Evolutionary conservation across 2,329 filamentous ascomycete genomes (phyloP).

Genomic region (Geosmithia putterillii): DNA sequence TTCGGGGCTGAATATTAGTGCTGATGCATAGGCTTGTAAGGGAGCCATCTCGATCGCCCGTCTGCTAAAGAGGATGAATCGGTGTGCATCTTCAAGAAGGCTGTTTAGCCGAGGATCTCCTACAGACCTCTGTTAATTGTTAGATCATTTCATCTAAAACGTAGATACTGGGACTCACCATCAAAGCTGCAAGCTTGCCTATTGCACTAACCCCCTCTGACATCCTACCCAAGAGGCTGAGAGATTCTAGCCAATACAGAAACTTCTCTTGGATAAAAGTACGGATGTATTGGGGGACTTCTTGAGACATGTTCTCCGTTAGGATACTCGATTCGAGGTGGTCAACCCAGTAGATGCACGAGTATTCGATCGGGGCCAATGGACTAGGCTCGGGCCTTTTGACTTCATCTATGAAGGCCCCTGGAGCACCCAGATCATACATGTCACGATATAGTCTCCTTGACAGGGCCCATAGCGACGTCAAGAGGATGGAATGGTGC

Average conservation of each 20-base stretch:
- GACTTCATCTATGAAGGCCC: slow-evolving; percentile 3
- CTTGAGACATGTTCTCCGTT: neutral
- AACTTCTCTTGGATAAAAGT: slow-evolving; percentile 15
- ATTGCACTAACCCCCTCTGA: slow-evolving; percentile 10
- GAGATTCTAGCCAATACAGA: neutral
- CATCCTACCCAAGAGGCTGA: slow-evolving; percentile 4
- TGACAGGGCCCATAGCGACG: slow-evolving; percentile 17
- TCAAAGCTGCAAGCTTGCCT: slow-evolving; percentile 5
- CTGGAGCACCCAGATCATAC: slow-evolving; percentile 11
- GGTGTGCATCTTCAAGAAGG: slow-evolving; percentile 14
- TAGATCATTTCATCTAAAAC: slow-evolving; percentile 11
- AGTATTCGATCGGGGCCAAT: slow-evolving; percentile 7
- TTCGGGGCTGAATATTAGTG: slow-evolving; percentile 15
- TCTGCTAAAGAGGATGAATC: slow-evolving; percentile 13
- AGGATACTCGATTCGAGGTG: neutral
- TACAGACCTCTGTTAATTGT: neutral
- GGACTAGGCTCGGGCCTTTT: slow-evolving; percentile 4
- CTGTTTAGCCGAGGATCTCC: too few species aligned
- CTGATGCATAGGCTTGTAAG: slow-evolving; percentile 18
- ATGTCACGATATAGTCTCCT: slow-evolving; percentile 19
- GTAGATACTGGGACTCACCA: slow-evolving; percentile 5
- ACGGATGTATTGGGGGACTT: slow-evolving; percentile 10
- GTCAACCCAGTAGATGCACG: slow-evolving; percentile 10
- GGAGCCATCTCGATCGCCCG: slow-evolving; percentile 12
- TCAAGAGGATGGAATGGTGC: slow-evolving; percentile 17